Conservation (phyloP, 371 early-diverging fungal species). For the Circinella umbellata region DNA sequence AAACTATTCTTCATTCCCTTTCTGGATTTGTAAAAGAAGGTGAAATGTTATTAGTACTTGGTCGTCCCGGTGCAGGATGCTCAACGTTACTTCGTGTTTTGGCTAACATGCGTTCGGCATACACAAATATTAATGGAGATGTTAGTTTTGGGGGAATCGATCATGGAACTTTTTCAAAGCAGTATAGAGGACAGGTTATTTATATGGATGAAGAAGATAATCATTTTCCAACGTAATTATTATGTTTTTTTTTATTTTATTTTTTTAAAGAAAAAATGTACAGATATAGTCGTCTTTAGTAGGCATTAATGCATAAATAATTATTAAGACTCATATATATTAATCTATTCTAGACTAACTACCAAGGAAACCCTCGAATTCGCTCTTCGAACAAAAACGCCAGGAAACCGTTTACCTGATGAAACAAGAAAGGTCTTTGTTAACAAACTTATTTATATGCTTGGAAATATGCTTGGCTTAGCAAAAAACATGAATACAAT, state of each 20-base stretch:
- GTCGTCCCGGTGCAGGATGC: constrained; percentile 76
- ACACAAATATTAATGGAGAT: constrained; percentile 55
- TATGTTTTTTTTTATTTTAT: no score
- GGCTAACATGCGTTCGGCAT: constrained; percentile 65
- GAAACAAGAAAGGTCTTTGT: constrained; percentile 50
- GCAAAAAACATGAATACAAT: constrained; percentile 77
- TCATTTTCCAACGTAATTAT: constrained; percentile 59
- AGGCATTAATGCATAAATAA: no score
- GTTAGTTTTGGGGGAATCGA: constrained; percentile 67
- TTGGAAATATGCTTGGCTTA: constrained; percentile 74
- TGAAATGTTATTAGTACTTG: constrained; percentile 75
- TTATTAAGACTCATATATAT: no score
- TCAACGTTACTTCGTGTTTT: constrained; percentile 69
- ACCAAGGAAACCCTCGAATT: constrained; percentile 71
- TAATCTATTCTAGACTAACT: constrained; percentile 31
- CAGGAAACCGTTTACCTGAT: constrained; percentile 55
- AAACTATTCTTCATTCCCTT: constrained; percentile 53
- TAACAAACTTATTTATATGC: constrained; percentile 49
- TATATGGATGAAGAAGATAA: constrained; percentile 77
- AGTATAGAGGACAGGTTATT: constrained; percentile 64
- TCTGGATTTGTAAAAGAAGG: constrained; percentile 68
- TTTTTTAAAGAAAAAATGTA: no score
- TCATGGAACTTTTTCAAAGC: constrained; percentile 50
- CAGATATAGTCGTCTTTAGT: no score
- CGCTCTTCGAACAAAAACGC: constrained; percentile 70